Evolutionary conservation across 768 basidiomycete species (phyloP), one percentile per base, ranked within the genome.

Genomic region (Ramaria rubella): DNA sequence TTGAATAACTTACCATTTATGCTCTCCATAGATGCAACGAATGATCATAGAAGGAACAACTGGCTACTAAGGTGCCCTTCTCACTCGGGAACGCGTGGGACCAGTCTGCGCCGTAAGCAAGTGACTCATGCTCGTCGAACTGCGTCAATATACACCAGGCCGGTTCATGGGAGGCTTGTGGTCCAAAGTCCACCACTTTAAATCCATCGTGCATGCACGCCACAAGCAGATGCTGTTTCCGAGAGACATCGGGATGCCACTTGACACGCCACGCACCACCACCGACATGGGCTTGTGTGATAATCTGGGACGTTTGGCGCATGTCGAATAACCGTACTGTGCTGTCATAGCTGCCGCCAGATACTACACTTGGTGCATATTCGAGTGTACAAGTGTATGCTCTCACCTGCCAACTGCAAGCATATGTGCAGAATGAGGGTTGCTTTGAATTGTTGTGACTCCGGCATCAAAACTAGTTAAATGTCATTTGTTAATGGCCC

Each of bases 141-240:
- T 81, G 78, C 59, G 73, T 78, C 8, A 78, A 59, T 30, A 85
- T 71, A 42, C 76, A 67, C 51, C 75, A 70, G 17, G 52, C 58
- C 33, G 49, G 40, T 0, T 60, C 23, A 7, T 48, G 44, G 14
- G 55, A 54, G 59, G 24, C 59, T 67, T 34, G 31, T 52, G 34
- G 63, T 19, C 55, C 70, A 57, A 90, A 81, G 1, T 69, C 74
- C 45, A 93, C 68, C 5, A 95, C 76, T 66, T 96, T 96, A 78
- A 92, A 94, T 9, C 95, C 94, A 60, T 93, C 93, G 66, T 95
- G 94, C 96, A 98, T 99, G 65, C 90, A 93, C 0, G 94, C 96
- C n/a, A 93, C 83, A 19, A 97, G 79, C 1, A 98, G 76, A 64
- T 94, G 89, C 34, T 78, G 64, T 60, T 77, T 79, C 44, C 93